phyloP scores from a whole-genome alignment of 768 basidiomycete genomes.

The Leccinellum rugosiceps region DNA sequence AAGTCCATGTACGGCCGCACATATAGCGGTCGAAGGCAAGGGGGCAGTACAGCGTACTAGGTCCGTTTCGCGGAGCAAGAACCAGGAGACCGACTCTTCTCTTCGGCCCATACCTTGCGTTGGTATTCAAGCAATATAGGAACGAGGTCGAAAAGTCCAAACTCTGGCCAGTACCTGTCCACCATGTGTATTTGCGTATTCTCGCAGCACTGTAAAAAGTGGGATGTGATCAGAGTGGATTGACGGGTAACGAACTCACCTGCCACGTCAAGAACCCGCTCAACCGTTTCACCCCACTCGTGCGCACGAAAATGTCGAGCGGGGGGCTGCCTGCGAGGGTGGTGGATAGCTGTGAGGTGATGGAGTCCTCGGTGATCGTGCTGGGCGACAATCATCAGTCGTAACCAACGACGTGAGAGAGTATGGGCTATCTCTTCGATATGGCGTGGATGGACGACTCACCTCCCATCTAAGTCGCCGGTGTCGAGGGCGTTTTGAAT shows the following conservation, averaged over 20 bases:
- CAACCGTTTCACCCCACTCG: slow-evolving; percentile 70
- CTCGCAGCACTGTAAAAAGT: slow-evolving; percentile 59
- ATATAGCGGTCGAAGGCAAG: background rate
- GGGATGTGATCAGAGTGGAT: background rate
- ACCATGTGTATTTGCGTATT: slow-evolving; percentile 87
- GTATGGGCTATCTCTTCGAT: too few relatives aligned
- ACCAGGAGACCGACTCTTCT: background rate
- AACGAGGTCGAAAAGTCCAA: slow-evolving; percentile 81
- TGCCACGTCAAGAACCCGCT: slow-evolving; percentile 93
- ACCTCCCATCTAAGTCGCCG: slow-evolving; percentile 30
- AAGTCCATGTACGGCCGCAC: background rate
- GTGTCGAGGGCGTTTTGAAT: slow-evolving; percentile 34
- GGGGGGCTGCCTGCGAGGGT: slow-evolving; percentile 66
- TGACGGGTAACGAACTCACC: slow-evolving; percentile 44
- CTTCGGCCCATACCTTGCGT: slow-evolving; percentile 56
- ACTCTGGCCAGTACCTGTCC: slow-evolving; percentile 88
- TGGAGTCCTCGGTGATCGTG: slow-evolving; percentile 61
- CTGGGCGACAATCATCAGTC: slow-evolving; percentile 20
- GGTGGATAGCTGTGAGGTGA: slow-evolving; percentile 68
- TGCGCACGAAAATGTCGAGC: slow-evolving; percentile 86
- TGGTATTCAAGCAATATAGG: slow-evolving; percentile 90
- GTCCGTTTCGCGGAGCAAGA: background rate
- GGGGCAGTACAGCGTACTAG: background rate
- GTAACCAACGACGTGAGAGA: slow-evolving; percentile 1
- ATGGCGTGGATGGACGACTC: background rate